Evolutionary conservation across 257 asterid genomes (phyloP), one percentile per base, ranked within the genome.

Genomic region (Verbascum thapsus): DNA sequence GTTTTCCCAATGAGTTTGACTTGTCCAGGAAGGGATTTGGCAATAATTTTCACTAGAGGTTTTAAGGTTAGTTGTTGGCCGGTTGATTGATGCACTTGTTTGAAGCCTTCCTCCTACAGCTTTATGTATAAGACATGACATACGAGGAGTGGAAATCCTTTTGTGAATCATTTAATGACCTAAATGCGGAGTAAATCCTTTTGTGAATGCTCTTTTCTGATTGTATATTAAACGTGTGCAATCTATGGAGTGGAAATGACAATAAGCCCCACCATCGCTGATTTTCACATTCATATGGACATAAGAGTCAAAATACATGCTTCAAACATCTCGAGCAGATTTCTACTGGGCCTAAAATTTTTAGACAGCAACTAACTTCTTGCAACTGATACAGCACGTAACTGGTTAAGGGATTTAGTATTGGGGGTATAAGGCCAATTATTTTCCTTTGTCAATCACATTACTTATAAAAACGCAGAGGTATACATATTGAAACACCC

Each of bases 371-470:
- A 44, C 26, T 4, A 8, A 13, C 43, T 26, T 60, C 3, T 8
- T 32, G 38, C n/a, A 53, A 53, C 16, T 41, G 38, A 32, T 23
- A 39, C 38, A 47, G 30, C 39, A 38, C 13, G 37, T 40, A 22
- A 20, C 13, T 30, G 43, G 51, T 38, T 12, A 19, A 41, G 12
- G 52, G n/a, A n/a, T n/a, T n/a, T n/a, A n/a, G n/a, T n/a, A n/a
- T n/a, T n/a, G n/a, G n/a, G n/a, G 40, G 37, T 47, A 44, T 41
- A 23, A 72, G 54, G 44, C 52, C 19, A 63, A 40, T 53, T 34
- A 39, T 62, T 18, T 26, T 39, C 52, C 53, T 47, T 35, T 47
- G 56, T 44, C 19, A 64, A 59, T 32, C 55, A 61, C 40, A 8
- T 40, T 55, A 73, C 34, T 55, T 39, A 40, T 47, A 38, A 49